Evolutionary conservation across 108 stramenopile genomes (phyloP), one percentile per base, ranked within the genome.

Genomic region (Asterionellopsis glacialis): DNA sequence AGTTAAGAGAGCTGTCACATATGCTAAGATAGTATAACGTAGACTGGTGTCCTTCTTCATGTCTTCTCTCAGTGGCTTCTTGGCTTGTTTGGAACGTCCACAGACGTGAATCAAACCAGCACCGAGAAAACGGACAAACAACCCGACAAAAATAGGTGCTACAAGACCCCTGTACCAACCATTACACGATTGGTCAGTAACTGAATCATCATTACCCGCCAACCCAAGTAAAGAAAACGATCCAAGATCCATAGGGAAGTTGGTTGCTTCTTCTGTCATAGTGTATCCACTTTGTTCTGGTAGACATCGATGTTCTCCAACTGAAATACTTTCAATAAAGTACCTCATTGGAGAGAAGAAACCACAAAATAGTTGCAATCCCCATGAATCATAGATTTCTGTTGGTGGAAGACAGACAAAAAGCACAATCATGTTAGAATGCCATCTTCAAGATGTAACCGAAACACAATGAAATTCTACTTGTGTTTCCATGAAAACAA

Each of bases 281-380:
- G 79, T 76, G 38, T 59, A 80, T n/a, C 79, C 79, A 43, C 55
- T 62, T 53, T 80, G 79, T 18, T 48, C 63, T 4, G 74, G 72
- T 15, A 80, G 52, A 18, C 65, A 71, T 12, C 72, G 62, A 26
- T 54, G 41, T 19, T 72, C 71, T 1, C 9, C 15, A 2, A 76
- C 72, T 24, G 63, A 23, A 6, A 69, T 14, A 9, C 52, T 65
- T 55, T 80, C 79, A 12, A 73, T 59, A 49, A 80, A 80, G 58
- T 59, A 80, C 11, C 75, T 57, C 13, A 63, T 53, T 0, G 68
- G 63, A 28, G 57, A 64, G 24, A 72, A 45, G 55, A 73, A 69
- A 22, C 63, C 74, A 18, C 45, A 24, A 39, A 78, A 61, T 24
- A 69, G 4, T 33, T 58, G 63, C 22, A 60, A 38, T 16, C 60